Evolutionary conservation across 371 early-diverging fungal genomes (phyloP), one percentile per base, ranked within the genome.

Genomic region (Saksenaea oblongispora): DNA sequence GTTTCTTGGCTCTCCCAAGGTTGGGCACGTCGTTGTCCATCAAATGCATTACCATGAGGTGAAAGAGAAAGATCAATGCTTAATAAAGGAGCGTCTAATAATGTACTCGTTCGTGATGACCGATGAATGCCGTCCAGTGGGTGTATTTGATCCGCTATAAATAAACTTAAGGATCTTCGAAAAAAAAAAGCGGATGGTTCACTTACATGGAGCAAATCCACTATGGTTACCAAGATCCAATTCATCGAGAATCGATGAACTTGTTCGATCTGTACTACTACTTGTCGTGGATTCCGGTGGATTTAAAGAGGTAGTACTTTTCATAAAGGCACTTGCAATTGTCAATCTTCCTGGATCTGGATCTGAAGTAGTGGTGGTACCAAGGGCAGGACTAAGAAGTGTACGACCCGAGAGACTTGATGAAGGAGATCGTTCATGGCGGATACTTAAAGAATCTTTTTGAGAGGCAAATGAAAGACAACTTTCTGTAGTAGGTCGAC

Each of bases 1-100:
- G 79, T 79, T 34, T 79, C 79, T 53, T 79, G 79, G n/a, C 79
- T 79, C 5, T 74, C 79, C 66, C 72, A 79, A 5, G 79, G 79
- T 26, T 73, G 60, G 37, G 51, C 60, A 11, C 27, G 31, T 9
- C 56, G 64, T 17, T 61, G 56, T 1, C 63, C 63, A 15, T 58
- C 59, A 24, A 59, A 41, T 22, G 60, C 57, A 9, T 53, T 62
- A 53, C 55, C 24, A 5, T 58, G 64, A 11, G 59, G 27, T 9
- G 67, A 62, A 1, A 66, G 34, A 10, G 64, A 54, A 15, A 68
- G 44, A 54, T 68, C 69, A 15, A 68, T 54, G 27, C 17, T 35
- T n/a, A 56, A 31, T 56, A 37, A 63, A 56, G 15, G 66, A 28
- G 61, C 51, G 55, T 24, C 59, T 41, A 59, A 15, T 54, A 56